Conservation (phyloP, 1,284 basidiomycete genomes). For the Xerocomus minutiporus region DNA sequence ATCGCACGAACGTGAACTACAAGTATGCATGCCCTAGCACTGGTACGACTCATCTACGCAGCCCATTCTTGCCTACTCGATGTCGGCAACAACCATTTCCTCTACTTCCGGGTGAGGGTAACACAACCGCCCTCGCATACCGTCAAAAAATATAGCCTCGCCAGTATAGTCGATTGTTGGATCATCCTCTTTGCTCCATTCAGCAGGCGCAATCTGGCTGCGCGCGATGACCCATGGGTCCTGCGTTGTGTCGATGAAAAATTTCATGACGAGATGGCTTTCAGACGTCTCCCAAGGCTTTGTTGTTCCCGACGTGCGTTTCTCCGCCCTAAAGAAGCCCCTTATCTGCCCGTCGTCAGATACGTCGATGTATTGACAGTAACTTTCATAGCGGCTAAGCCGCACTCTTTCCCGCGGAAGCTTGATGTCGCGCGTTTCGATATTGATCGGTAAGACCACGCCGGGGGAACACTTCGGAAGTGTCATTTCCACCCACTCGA, state of each 20-base stretch:
- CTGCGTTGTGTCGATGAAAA: neutral
- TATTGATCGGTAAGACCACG: too few species aligned
- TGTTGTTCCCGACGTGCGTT: too few species aligned
- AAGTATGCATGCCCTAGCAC: too few species aligned
- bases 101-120: too few species aligned
- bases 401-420: neutral
- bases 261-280: neutral
- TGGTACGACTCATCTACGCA: too few species aligned
- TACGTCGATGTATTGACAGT: neutral
- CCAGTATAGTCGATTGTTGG: neutral
- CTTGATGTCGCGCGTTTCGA: neutral
- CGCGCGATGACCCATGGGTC: neutral
- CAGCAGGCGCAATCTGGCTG: neutral
- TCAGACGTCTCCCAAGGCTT: neutral
- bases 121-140: too few species aligned
- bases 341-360: neutral
- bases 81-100: too few species aligned
- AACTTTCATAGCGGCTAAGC: neutral
- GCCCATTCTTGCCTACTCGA: too few species aligned
- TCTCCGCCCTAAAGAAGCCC: neutral
- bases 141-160: too few species aligned
- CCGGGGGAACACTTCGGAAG: neutral
- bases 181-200: neutral
- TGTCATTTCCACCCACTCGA: neutral
- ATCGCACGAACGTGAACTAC: too few species aligned